Percentiles rank a stretch among this genome's conserved stretches.
These are phyloP conservation scores for Pseudotulostoma volvatum DNA, from an alignment of 495 filamentous ascomycete species.

Conservation along the genomic window DNA sequence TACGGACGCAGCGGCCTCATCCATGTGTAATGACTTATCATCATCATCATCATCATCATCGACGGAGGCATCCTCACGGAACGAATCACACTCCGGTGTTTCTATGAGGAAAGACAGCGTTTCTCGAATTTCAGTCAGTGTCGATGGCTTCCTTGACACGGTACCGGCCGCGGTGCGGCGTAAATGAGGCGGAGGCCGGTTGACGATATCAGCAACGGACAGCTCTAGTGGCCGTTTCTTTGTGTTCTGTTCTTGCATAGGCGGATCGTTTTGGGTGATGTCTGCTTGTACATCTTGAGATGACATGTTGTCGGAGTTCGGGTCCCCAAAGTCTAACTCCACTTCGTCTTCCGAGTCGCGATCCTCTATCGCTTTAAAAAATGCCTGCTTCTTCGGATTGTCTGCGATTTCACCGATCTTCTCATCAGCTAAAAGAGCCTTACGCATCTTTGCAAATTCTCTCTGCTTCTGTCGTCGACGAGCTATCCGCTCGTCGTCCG, in stretches of 20 bases:
- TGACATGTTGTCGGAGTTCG: constrained; percentile 31
- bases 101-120: constrained; percentile 70
- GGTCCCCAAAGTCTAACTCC: constrained; percentile 51
- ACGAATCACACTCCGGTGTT: constrained; percentile 43
- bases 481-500: constrained; percentile 67
- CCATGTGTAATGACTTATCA: constrained; percentile 23
- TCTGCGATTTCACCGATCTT: constrained; percentile 78
- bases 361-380: constrained; percentile 81
- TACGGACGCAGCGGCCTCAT: constrained; percentile 21
- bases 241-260: constrained; percentile 26
- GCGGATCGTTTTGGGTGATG: constrained; percentile 11
- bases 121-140: constrained; percentile 62
- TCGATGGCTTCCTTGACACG: constrained; percentile 44
- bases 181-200: constrained; percentile 43
- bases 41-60: constrained; percentile 22
- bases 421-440: constrained; percentile 76
- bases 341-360: constrained; percentile 60
- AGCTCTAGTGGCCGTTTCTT: constrained; percentile 37
- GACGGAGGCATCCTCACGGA: constrained; percentile 27
- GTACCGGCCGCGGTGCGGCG: constrained; percentile 43
- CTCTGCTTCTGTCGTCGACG: constrained; percentile 64
- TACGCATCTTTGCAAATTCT: constrained; percentile 84
- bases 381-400: constrained; percentile 79
- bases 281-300: constrained; percentile 23
- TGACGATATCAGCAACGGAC: constrained; percentile 26